Evolutionary conservation across 306 rosid species (phyloP).

Genomic region (Cicer cuneatum): DNA sequence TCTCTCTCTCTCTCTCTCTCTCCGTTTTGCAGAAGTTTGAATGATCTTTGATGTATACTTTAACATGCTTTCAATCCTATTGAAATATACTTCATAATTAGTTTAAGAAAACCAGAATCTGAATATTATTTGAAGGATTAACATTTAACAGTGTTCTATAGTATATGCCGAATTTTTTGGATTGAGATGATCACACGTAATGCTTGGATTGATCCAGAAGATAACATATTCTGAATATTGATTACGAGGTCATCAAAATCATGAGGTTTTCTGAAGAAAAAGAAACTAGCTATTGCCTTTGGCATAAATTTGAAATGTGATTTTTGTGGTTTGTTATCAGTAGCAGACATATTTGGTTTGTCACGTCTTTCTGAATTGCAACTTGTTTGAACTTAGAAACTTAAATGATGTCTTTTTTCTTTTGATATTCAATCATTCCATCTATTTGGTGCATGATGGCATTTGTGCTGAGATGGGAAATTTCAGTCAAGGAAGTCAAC

Average conservation of each 20-base stretch:
- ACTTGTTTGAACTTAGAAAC: conserved; percentile 12
- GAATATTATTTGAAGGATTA: conserved; percentile 25
- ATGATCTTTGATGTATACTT: conserved; percentile 25
- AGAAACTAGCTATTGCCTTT: not conserved
- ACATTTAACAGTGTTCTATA: conserved; percentile 4
- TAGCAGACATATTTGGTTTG: conserved; percentile 3
- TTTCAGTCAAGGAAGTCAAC: conserved; percentile 85
- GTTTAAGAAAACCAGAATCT: not conserved
- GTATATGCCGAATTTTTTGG: not conserved
- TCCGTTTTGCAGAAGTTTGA: conserved; percentile 19
- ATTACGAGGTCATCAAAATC: not conserved
- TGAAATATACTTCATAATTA: conserved; percentile 4
- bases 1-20: not conserved
- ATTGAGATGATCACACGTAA: conserved; percentile 24
- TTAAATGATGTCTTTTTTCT: conserved; percentile 33
- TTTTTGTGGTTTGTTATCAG: conserved; percentile 30
- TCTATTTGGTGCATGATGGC: conserved; percentile 52
- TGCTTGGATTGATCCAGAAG: conserved; percentile 38
- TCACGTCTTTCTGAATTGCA: conserved; percentile 16
- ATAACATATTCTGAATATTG: conserved; percentile 3
- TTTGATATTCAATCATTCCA: conserved; percentile 48
- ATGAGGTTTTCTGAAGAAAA: not conserved
- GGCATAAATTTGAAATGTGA: conserved; percentile 16
- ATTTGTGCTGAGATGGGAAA: conserved; percentile 48
- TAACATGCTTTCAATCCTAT: not conserved